Percentiles rank a stretch among this genome's conserved stretches.
These are phyloP conservation scores for Coniophora puteana DNA, from an alignment of 1,284 basidiomycete genomes.

Conservation along the genomic window DNA sequence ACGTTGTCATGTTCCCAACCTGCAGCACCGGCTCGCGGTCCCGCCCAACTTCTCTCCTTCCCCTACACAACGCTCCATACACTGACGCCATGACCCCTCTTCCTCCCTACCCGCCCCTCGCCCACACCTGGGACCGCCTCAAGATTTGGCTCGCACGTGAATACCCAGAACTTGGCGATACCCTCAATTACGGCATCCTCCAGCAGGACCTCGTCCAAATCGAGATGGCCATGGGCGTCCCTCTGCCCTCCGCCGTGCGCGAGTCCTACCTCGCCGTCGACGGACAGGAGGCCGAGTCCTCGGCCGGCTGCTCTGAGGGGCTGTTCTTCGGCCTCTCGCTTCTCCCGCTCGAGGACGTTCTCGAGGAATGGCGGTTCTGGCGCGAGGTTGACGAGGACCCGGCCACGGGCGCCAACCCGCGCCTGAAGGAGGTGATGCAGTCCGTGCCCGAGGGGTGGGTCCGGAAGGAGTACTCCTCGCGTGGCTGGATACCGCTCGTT, in stretches of 20 bases:
- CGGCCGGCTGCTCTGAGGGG: conserved; percentile 82
- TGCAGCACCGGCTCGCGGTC: conserved; percentile 45
- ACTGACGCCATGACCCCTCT: conserved; percentile 35
- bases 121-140: conserved; percentile 78
- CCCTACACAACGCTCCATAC: conserved; percentile 53
- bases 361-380: conserved; percentile 95
- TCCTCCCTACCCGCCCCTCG: conserved; percentile 67
- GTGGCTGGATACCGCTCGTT: conserved; percentile 95
- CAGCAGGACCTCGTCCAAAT: conserved; percentile 72
- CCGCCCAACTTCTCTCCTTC: conserved; percentile 57
- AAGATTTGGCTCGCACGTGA: conserved; percentile 72
- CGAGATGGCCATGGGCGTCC: conserved; percentile 79
- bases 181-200: conserved; percentile 83
- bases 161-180: conserved; percentile 89
- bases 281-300: conserved; percentile 85
- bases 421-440: conserved; percentile 76
- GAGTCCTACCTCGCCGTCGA: conserved; percentile 83
- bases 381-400: conserved; percentile 86
- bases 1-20: conserved; percentile 7
- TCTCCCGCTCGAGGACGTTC: conserved; percentile 83
- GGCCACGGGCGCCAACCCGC: conserved; percentile 69
- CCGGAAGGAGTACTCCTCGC: conserved; percentile 84
- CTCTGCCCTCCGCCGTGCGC: conserved; percentile 73
- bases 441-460: conserved; percentile 93
- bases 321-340: conserved; percentile 86